Evolutionary conservation across 192 early-diverging fungal genomes (phyloP).

Genomic region (Coemansia sp.): DNA sequence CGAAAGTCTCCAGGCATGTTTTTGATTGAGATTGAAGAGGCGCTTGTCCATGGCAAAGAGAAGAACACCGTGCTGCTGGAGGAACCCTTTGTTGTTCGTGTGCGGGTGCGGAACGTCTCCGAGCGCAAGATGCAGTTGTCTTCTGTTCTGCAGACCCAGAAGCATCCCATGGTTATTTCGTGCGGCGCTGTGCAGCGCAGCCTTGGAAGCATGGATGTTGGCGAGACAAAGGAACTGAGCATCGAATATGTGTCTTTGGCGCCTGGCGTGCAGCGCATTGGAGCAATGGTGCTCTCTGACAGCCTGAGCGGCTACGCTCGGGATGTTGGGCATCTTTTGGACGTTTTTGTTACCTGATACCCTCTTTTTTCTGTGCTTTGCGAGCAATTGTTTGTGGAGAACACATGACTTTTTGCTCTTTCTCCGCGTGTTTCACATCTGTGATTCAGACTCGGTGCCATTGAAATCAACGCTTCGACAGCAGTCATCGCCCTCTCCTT

Average conservation of each 20-base stretch:
- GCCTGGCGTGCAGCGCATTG: slow-evolving; percentile 82
- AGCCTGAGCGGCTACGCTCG: slow-evolving; percentile 68
- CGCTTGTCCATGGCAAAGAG: slow-evolving; percentile 8
- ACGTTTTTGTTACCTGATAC: slow-evolving; percentile 60
- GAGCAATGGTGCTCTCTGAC: slow-evolving; percentile 75
- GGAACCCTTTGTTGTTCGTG: slow-evolving; percentile 33
- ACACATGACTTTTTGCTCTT: too few species aligned
- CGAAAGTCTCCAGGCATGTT: slow-evolving; percentile 74
- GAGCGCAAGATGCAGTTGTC: slow-evolving; percentile 35
- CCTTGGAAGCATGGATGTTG: slow-evolving; percentile 65
- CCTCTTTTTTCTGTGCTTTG: background rate
- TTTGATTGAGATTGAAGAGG: slow-evolving; percentile 37
- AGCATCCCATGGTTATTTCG: slow-evolving; percentile 33
- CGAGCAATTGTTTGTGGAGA: background rate
- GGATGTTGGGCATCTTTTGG: slow-evolving; percentile 78
- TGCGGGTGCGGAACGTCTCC: slow-evolving; percentile 46
- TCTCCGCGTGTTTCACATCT: too few species aligned
- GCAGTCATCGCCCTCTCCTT: background rate
- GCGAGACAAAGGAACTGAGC: slow-evolving; percentile 61
- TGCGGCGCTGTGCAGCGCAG: slow-evolving; percentile 40
- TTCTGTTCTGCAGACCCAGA: slow-evolving; percentile 22
- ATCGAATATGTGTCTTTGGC: slow-evolving; percentile 82
- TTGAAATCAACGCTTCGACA: too few species aligned
- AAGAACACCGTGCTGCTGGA: slow-evolving; percentile 17
- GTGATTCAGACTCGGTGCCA: too few species aligned